These are phyloP conservation scores for Plectranthus barbatus DNA, from an alignment of 257 asterid genomes.

Conservation along the genomic window DNA sequence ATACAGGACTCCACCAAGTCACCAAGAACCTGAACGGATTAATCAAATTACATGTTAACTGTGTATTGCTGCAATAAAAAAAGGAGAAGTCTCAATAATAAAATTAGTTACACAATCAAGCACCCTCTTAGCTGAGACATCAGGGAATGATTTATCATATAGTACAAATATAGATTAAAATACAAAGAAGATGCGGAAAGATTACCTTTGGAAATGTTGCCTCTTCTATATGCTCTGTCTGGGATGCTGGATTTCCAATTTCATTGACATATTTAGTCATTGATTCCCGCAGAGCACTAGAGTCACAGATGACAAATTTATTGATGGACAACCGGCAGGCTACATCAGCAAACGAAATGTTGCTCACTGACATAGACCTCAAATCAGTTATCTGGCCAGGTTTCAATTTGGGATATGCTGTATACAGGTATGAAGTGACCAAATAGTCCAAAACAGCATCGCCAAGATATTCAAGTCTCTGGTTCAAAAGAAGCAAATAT, in stretches of 20 bases:
- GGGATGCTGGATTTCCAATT: conserved; percentile 30
- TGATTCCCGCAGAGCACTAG: conserved; percentile 51
- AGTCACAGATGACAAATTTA: conserved; percentile 52
- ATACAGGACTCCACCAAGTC: conserved; percentile 92
- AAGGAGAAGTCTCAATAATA: neutral
- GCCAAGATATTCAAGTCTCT: conserved; percentile 94
- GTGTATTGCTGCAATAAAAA: conserved; percentile 12
- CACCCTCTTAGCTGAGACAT: too few species aligned
- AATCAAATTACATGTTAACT: conserved; percentile 6
- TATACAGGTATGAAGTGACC: conserved; percentile 80
- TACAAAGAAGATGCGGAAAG: conserved; percentile 5
- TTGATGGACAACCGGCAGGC: conserved; percentile 57
- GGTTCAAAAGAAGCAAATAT: conserved; percentile 27
- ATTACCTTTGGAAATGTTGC: conserved; percentile 77
- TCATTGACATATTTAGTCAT: conserved; percentile 48
- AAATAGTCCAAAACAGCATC: conserved; percentile 96
- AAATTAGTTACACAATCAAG: neutral
- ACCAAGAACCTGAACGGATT: conserved; percentile 67
- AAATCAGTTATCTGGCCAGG: conserved; percentile 95
- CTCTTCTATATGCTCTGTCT: conserved; percentile 37
- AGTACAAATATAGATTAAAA: neutral
- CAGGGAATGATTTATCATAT: neutral
- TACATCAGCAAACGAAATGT: conserved; percentile 68
- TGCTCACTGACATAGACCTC: conserved; percentile 73
- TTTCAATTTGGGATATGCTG: conserved; percentile 65